Evolutionary conservation across 352 stramenopile species (phyloP).

Genomic region (Pythium aquatile): DNA sequence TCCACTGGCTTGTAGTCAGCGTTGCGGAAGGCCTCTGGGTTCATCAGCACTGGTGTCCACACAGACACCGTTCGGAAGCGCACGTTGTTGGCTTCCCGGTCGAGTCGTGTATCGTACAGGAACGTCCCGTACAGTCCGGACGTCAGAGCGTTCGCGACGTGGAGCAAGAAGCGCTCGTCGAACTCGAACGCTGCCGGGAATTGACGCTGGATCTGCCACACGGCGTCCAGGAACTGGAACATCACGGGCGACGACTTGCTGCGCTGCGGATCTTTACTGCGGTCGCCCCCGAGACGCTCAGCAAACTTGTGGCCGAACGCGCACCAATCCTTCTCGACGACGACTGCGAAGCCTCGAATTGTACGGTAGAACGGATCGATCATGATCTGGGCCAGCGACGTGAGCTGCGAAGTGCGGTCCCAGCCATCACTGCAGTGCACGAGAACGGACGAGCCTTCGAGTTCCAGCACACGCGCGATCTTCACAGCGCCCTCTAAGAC

Average conservation of each 20-base stretch:
- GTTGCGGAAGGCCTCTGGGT: slow-evolving; percentile 49
- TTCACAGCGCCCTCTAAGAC: slow-evolving; percentile 81
- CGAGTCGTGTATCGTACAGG: slow-evolving; percentile 68
- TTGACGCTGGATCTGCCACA: slow-evolving; percentile 84
- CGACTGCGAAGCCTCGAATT: slow-evolving; percentile 71
- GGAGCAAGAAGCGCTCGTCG: slow-evolving; percentile 79
- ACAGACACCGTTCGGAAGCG: slow-evolving; percentile 59
- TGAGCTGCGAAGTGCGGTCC: slow-evolving; percentile 83
- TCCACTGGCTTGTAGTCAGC: slow-evolving; percentile 42
- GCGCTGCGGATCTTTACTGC: slow-evolving; percentile 69
- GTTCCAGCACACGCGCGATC: slow-evolving; percentile 83
- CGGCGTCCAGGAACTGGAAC: slow-evolving; percentile 83
- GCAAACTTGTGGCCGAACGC: slow-evolving; percentile 85
- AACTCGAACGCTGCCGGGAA: slow-evolving; percentile 86
- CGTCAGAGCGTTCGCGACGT: slow-evolving; percentile 75
- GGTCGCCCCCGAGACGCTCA: slow-evolving; percentile 65
- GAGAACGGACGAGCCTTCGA: slow-evolving; percentile 77
- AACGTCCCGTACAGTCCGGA: slow-evolving; percentile 85
- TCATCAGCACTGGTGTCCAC: slow-evolving; percentile 76
- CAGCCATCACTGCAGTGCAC: slow-evolving; percentile 89
- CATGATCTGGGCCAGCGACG: slow-evolving; percentile 79
- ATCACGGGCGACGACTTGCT: slow-evolving; percentile 84
- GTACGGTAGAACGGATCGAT: slow-evolving; percentile 88
- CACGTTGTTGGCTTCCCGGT: slow-evolving; percentile 66
- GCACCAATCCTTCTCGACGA: slow-evolving; percentile 88